Conservation (phyloP, 176 grass and related monocot genomes). For the Otatea glauca region DNA sequence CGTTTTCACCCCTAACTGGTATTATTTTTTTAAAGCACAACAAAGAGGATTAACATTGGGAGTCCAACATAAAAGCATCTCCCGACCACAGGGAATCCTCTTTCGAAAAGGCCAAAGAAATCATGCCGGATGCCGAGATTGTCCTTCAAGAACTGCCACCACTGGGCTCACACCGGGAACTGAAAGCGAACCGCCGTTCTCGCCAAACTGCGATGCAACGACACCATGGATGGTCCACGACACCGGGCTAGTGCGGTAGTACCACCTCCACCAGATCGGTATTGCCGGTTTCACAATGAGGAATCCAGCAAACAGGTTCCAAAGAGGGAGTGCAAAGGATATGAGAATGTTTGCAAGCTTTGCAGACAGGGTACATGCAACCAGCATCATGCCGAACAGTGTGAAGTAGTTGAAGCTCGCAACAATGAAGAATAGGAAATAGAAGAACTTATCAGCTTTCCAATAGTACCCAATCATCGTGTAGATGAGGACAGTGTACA, state of each 20-base stretch:
- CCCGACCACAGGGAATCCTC: no score
- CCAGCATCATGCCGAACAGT: slow-evolving; percentile 80
- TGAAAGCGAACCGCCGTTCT: not conserved
- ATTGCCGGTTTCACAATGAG: slow-evolving; percentile 58
- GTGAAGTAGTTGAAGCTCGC: slow-evolving; percentile 81
- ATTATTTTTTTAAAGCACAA: no score
- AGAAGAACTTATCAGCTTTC: slow-evolving; percentile 68
- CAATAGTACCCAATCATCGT: slow-evolving; percentile 49
- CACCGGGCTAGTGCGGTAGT: slow-evolving; percentile 80
- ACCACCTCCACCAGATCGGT: slow-evolving; percentile 97
- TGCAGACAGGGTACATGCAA: slow-evolving; percentile 63
- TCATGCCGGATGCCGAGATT: slow-evolving; percentile 55
- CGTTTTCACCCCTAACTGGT: no score
- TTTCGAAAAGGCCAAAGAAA: slow-evolving; percentile 72
- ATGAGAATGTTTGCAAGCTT: slow-evolving; percentile 63
- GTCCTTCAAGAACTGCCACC: slow-evolving; percentile 49
- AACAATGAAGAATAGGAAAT: slow-evolving; percentile 77
- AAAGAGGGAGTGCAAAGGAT: slow-evolving; percentile 63
- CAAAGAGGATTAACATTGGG: no score
- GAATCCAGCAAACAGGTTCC: slow-evolving; percentile 88
- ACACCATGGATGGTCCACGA: slow-evolving; percentile 83
- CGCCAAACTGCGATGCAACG: slow-evolving; percentile 67
- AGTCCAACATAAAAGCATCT: no score
- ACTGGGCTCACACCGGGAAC: slow-evolving; percentile 43
- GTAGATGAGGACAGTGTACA: not conserved